Evolutionary conservation across 495 filamentous ascomycete species (phyloP).

Genomic region (Penicillium atrosanguineum): DNA sequence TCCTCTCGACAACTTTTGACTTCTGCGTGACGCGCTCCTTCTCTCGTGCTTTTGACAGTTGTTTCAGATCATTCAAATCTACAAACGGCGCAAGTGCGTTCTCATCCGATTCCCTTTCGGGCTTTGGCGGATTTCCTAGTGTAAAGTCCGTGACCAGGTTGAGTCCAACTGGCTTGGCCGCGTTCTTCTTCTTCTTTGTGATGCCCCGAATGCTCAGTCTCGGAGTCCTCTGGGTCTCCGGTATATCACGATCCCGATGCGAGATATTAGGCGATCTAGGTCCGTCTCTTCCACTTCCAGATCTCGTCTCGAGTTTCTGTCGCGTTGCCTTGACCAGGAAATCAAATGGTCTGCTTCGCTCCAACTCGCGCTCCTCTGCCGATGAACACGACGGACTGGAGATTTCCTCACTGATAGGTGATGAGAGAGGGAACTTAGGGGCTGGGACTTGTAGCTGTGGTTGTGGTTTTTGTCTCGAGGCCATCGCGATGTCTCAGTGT

Average conservation of each 20-base stretch:
- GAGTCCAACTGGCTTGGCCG: slow-evolving; percentile 53
- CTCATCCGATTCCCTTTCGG: background rate
- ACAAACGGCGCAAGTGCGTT: slow-evolving; percentile 24
- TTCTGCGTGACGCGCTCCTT: slow-evolving; percentile 33
- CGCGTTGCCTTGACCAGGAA: slow-evolving; percentile 28
- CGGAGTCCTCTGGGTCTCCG: background rate
- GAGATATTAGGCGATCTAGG: slow-evolving; percentile 8
- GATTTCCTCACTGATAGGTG: slow-evolving; percentile 46
- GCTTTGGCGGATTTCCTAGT: slow-evolving; percentile 15
- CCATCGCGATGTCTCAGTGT: slow-evolving; percentile 22
- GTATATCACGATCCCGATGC: slow-evolving; percentile 7
- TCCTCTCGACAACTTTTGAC: background rate
- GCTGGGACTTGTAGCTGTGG: slow-evolving; percentile 32
- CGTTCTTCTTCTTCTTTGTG: slow-evolving; percentile 43
- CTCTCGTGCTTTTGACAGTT: slow-evolving; percentile 34
- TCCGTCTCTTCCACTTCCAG: background rate
- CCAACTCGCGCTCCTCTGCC: slow-evolving; percentile 31
- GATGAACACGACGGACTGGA: slow-evolving; percentile 37
- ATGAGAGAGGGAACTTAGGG: slow-evolving; percentile 43
- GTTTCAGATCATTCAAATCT: slow-evolving; percentile 42
- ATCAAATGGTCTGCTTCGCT: slow-evolving; percentile 30
- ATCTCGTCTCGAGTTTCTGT: slow-evolving; percentile 22
- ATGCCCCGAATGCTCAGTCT: slow-evolving; percentile 21
- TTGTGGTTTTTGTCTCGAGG: slow-evolving; percentile 22
- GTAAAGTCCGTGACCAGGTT: slow-evolving; percentile 61